Percentiles rank a stretch among this genome's conserved stretches.
Conservation (phyloP, 1,139 yeast genomes). For the Saccharomyces hybrid region DNA sequence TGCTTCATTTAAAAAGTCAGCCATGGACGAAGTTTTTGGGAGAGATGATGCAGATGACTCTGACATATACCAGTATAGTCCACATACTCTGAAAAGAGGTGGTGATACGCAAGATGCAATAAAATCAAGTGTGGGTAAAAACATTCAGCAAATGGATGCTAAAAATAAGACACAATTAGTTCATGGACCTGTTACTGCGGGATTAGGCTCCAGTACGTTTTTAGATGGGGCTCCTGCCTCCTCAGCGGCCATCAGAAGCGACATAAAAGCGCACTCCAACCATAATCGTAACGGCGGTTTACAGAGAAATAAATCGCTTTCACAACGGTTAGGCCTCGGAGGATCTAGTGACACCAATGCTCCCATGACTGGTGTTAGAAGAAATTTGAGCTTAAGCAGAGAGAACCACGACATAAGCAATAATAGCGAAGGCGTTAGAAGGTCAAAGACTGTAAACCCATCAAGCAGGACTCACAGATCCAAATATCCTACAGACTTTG, state of each 20-base stretch:
- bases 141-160: constrained; percentile 61
- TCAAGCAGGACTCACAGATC: not conserved
- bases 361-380: constrained; percentile 7
- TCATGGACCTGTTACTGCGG: constrained; percentile 79
- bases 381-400: constrained; percentile 1
- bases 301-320: constrained; percentile 68
- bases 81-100: constrained; percentile 57
- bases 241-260: constrained; percentile 38
- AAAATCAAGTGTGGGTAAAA: constrained; percentile 40
- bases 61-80: constrained; percentile 54
- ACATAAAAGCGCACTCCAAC: constrained; percentile 22
- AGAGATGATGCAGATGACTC: constrained; percentile 18
- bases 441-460: constrained; percentile 1
- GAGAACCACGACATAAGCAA: constrained; percentile 2
- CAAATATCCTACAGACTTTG: constrained; percentile 7
- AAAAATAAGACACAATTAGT: constrained; percentile 59
- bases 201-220: constrained; percentile 87
- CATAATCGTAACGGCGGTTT: constrained; percentile 35
- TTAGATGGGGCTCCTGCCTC: constrained; percentile 96
- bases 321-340: constrained; percentile 47
- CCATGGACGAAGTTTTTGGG: constrained; percentile 31
- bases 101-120: constrained; percentile 34
- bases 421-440: not conserved
- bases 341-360: constrained; percentile 17
- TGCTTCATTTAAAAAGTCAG: constrained; percentile 31